A percentile compares a stretch with the other conserved stretches of the same genome.
Evolutionary conservation across 371 early-diverging fungal species (phyloP).

Genomic region (Blastocladiella emersonii): DNA sequence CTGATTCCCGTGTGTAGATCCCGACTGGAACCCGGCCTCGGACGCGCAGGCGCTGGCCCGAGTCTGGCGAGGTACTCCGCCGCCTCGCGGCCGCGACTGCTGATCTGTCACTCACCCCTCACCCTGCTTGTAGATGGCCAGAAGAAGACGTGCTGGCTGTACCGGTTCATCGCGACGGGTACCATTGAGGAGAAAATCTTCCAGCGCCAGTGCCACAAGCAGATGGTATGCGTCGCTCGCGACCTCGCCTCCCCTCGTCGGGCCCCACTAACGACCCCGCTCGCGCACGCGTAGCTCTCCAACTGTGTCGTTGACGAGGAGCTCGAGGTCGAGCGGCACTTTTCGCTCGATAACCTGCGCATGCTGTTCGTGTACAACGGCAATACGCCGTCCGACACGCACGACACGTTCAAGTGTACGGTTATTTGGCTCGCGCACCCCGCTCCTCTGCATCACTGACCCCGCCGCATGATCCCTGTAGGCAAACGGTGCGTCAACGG

Average conservation of each 20-base stretch:
- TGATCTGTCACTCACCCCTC: too few species aligned
- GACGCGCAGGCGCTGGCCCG: conserved; percentile 81
- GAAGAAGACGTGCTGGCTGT: conserved; percentile 82
- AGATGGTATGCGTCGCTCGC: conserved; percentile 11
- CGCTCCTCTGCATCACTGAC: background rate
- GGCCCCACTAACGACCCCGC: conserved; percentile 8
- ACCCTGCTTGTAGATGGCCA: too few species aligned
- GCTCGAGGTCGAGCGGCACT: conserved; percentile 79
- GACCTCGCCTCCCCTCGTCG: background rate
- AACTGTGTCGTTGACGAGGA: conserved; percentile 91
- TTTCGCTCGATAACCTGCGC: conserved; percentile 73
- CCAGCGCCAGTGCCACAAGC: conserved; percentile 81
- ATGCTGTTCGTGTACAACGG: conserved; percentile 71
- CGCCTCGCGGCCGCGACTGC: too few species aligned
- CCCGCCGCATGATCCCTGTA: background rate
- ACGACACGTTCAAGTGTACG: conserved; percentile 87
- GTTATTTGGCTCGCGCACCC: background rate
- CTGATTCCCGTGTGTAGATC: background rate
- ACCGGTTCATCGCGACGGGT: conserved; percentile 87
- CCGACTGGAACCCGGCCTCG: conserved; percentile 30
- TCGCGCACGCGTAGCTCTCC: conserved; percentile 43
- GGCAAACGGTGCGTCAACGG: conserved; percentile 2
- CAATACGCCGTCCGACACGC: conserved; percentile 75
- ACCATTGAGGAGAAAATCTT: conserved; percentile 97
- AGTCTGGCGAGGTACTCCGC: conserved; percentile 65